Evolutionary conservation across 2,329 filamentous ascomycete species (phyloP), one percentile per base, ranked within the genome.

Genomic region (Ophidiomyces ophidiicola): DNA sequence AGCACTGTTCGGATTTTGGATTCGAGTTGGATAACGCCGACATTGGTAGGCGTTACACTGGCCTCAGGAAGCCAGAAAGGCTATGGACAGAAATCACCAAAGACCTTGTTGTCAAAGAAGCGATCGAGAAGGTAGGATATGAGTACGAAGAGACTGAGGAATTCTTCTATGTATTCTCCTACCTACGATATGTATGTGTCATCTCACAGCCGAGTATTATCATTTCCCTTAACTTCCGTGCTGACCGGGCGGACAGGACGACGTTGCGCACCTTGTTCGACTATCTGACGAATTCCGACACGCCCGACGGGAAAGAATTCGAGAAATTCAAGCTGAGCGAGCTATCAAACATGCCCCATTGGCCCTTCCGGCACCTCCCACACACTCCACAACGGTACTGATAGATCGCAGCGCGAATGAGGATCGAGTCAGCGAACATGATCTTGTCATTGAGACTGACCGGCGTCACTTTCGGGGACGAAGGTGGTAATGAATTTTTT

Each of bases 1-100:
- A 64, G 31, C 63, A 59, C 41, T 57, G 60, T 35, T 71, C 73
- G 49, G 65, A 69, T 17, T 46, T 66, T 59, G 46, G 64, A 65
- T 47, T 58, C 62, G 53, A 61, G 11, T 52, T 51, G 17, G 54
- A 57, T 4, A 57, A 52, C 17, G 55, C 58, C 5, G 56, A 58
- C 10, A 58, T 66, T 42, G 62, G 55, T 15, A 69, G 68, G 36
- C 63, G 71, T 21, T 60, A 63, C 34, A 54, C 55, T 6, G 54
- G 54, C 5, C 46, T 56, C 26, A 60, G 59, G 25, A 53, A 53
- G 19, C 55, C 51, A 24, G 71, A 73, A 41, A 76, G 80, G 44
- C 82, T 93, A 67, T 96, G 88, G 88, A 98, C 90, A 0, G 90
- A 96, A 62, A 85, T 98, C 50, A 93, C 88, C 32, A 94, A 93